Evolutionary conservation across 768 basidiomycete genomes (phyloP), one percentile per base, ranked within the genome.

Genomic region (Russula dissimulans): DNA sequence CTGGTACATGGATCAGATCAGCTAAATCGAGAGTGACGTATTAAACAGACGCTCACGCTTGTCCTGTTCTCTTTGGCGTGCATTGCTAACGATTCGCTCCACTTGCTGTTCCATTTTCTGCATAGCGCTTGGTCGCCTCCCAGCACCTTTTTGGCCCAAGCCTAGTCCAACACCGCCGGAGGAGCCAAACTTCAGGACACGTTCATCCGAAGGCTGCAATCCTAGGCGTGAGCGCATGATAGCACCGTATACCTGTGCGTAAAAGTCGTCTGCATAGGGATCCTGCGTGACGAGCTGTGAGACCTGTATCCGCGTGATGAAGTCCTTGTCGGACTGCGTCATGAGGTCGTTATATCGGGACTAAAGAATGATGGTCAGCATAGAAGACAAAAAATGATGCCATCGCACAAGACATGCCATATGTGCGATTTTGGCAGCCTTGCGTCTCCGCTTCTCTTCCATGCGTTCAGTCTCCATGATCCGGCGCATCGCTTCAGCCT

Each of bases 301-400:
- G 38, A 99, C 91, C 72, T 99, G 97, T 64, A 99, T 98, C 29
- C 97, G 86, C 39, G 97, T 98, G 74, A 99, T 98, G 70, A 98
- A 99, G 70, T 98, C 97, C 75, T 98, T 98, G 78, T 99, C 97
- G 11, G 91, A 94, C 73, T 94, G 92, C 3, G 92, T 93, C 93
- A 95, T 95, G 41, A 95, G 79, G 71, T 94, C 91, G 66, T 95
- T 95, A 69, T 94, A 94, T 61, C 90, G 85, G 61, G 93, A 83
- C 92, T 93, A 54, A 9, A 58, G 41, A 57, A 57, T 26, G 22
- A 26, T 64, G 18, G 31, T 42, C 17, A 29, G 26, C 32, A n/a
- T 43, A 14, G 22, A 45, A 29, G 17, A 31, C 3, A 36, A 55
- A 11, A 55, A 9, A 15, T 32, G 41, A 34, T 29, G 41, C 29